A percentile compares a stretch with the other conserved stretches of the same genome.
Conservation (phyloP, 108 stramenopile genomes). For the Cyclotella atomus region DNA sequence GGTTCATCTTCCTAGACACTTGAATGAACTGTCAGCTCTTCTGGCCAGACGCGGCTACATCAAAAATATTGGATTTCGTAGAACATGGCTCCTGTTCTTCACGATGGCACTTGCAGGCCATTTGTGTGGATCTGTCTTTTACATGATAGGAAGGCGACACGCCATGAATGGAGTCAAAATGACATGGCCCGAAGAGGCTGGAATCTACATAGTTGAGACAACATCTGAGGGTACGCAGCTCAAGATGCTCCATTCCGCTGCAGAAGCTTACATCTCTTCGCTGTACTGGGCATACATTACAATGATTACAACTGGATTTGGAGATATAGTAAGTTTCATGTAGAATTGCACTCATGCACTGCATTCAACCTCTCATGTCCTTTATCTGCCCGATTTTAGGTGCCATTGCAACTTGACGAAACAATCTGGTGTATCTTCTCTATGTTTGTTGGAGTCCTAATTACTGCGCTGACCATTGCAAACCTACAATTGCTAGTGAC, state of each 20-base stretch:
- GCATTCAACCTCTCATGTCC: too few species aligned
- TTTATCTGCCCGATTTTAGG: too few species aligned
- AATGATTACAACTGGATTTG: slow-evolving; percentile 61
- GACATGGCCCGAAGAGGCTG: slow-evolving; percentile 42
- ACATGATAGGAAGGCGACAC: slow-evolving; percentile 19
- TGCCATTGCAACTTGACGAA: slow-evolving; percentile 35
- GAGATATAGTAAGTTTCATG: slow-evolving; percentile 49
- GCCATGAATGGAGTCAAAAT: slow-evolving; percentile 16
- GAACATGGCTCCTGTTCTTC: slow-evolving; percentile 48
- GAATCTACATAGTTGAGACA: slow-evolving; percentile 20
- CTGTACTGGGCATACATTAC: slow-evolving; percentile 60
- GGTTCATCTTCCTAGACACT: slow-evolving; percentile 30
- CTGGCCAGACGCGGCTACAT: slow-evolving; percentile 20
- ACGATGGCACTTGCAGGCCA: slow-evolving; percentile 55
- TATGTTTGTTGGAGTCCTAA: slow-evolving; percentile 53
- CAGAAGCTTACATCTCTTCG: slow-evolving; percentile 38
- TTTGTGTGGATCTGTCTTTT: slow-evolving; percentile 53
- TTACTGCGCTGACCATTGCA: slow-evolving; percentile 47
- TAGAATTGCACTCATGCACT: too few species aligned
- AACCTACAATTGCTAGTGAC: slow-evolving; percentile 50
- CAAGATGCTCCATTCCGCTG: neutral
- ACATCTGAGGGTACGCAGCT: neutral
- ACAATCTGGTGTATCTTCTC: slow-evolving; percentile 49
- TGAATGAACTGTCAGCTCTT: slow-evolving; percentile 16
- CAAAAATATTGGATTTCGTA: slow-evolving; percentile 44